Evolutionary conservation across 352 stramenopile genomes (phyloP).

Genomic region (Pythium monospermum): DNA sequence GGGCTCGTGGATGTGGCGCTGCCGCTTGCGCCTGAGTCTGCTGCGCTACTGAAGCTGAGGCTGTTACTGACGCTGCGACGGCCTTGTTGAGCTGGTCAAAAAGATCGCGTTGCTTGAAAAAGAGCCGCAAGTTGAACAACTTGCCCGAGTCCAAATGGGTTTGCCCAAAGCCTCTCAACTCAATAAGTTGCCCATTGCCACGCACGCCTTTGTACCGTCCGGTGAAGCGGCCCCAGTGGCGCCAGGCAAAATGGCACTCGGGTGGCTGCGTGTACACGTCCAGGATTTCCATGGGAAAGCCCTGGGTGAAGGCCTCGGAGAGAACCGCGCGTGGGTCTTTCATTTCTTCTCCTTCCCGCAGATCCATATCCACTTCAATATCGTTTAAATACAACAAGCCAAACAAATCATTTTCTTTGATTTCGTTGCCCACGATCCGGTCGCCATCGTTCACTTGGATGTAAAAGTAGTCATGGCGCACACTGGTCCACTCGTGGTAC

Average conservation of each 20-base stretch:
- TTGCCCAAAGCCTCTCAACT: slow-evolving; percentile 67
- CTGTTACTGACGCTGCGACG: too few species aligned
- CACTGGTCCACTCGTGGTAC: slow-evolving; percentile 59
- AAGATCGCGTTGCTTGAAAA: slow-evolving; percentile 65
- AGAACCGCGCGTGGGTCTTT: slow-evolving; percentile 49
- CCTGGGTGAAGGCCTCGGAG: slow-evolving; percentile 58
- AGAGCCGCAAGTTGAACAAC: slow-evolving; percentile 52
- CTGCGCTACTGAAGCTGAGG: slow-evolving; percentile 14
- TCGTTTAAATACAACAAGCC: slow-evolving; percentile 56
- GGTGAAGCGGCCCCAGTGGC: slow-evolving; percentile 73
- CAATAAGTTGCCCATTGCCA: slow-evolving; percentile 48
- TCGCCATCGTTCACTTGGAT: slow-evolving; percentile 69
- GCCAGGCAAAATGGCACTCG: slow-evolving; percentile 74
- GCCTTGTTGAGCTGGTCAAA: slow-evolving; percentile 39
- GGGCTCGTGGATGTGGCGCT: background rate
- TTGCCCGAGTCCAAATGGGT: slow-evolving; percentile 52
- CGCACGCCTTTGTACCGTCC: slow-evolving; percentile 59
- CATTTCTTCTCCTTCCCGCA: slow-evolving; percentile 31
- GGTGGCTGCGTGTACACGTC: slow-evolving; percentile 75
- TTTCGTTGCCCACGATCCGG: slow-evolving; percentile 29
- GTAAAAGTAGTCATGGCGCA: slow-evolving; percentile 53
- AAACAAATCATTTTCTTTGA: slow-evolving; percentile 65
- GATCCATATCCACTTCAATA: slow-evolving; percentile 27
- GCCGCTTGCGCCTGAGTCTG: slow-evolving; percentile 6
- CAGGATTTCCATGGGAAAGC: slow-evolving; percentile 77